phyloP scores from a whole-genome alignment of 2,329 filamentous ascomycete species.

The Fusarium sp. region DNA sequence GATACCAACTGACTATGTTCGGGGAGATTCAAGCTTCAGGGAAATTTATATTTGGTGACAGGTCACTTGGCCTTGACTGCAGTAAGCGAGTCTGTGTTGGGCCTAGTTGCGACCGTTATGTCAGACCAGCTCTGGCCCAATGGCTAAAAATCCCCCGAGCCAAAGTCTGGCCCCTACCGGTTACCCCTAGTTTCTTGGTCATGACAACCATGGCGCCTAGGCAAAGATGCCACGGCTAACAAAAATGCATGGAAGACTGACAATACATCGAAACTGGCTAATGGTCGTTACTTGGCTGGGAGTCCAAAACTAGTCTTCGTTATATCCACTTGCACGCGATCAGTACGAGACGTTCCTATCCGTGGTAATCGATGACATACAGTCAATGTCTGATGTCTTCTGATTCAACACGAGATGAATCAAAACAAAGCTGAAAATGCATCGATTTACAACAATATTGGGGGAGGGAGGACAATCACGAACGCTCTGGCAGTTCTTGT shows the following conservation, averaged over 20 bases:
- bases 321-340: constrained; percentile 3
- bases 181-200: constrained; percentile 15
- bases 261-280: constrained; percentile 3
- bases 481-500: not conserved
- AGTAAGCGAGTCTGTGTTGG: constrained; percentile 18
- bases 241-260: constrained; percentile 6
- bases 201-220: constrained; percentile 22
- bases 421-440: not conserved
- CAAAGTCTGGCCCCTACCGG: constrained; percentile 28
- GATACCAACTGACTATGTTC: constrained; percentile 11
- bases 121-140: constrained; percentile 21
- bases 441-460: not conserved
- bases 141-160: constrained; percentile 43
- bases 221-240: constrained; percentile 15
- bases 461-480: not conserved
- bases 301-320: not conserved
- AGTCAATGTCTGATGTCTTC: not conserved
- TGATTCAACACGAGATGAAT: not conserved
- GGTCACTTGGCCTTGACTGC: constrained; percentile 17
- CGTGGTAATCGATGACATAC: not conserved
- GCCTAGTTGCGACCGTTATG: constrained; percentile 32
- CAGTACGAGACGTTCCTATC: constrained; percentile 2
- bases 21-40: constrained; percentile 18
- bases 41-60: constrained; percentile 12
- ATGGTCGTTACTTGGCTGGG: not conserved